Conservation (phyloP, 805 yeast species). For the Maudiozyma turicensis region DNA sequence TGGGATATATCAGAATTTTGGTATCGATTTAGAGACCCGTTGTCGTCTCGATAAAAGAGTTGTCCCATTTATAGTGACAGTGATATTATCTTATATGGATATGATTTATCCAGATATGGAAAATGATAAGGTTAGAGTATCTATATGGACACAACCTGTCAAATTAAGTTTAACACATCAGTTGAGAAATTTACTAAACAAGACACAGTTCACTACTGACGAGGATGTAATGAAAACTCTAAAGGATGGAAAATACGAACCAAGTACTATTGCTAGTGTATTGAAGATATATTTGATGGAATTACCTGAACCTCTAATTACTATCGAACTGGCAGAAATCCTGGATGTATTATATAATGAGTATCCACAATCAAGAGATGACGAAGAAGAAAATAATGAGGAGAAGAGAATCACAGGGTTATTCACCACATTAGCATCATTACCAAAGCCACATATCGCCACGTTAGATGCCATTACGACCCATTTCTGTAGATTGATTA, state of each 20-base stretch:
- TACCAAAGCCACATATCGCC: constrained; percentile 64
- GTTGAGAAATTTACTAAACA: constrained; percentile 45
- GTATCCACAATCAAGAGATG: constrained; percentile 27
- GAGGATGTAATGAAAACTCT: constrained; percentile 26
- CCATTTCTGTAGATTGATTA: constrained; percentile 57
- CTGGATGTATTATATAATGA: constrained; percentile 56
- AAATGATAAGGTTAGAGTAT: constrained; percentile 58
- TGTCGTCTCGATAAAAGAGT: constrained; percentile 62
- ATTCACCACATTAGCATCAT: constrained; percentile 53
- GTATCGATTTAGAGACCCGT: constrained; percentile 63
- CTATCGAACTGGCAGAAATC: constrained; percentile 54
- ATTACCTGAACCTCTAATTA: constrained; percentile 67
- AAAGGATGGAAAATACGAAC: constrained; percentile 31
- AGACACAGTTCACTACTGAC: constrained; percentile 24
- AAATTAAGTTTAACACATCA: constrained; percentile 52
- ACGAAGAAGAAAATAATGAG: constrained; percentile 10
- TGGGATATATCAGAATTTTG: constrained; percentile 61
- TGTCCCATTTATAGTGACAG: constrained; percentile 60
- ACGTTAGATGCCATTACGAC: constrained; percentile 73
- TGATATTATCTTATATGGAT: constrained; percentile 60
- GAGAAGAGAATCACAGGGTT: constrained; percentile 48
- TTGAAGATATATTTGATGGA: constrained; percentile 68
- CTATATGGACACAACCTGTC: constrained; percentile 60
- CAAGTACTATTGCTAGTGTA: constrained; percentile 55
- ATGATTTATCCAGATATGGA: constrained; percentile 56